Evolutionary conservation across 495 filamentous ascomycete genomes (phyloP).

Genomic region (Xylaria flabelliformis): DNA sequence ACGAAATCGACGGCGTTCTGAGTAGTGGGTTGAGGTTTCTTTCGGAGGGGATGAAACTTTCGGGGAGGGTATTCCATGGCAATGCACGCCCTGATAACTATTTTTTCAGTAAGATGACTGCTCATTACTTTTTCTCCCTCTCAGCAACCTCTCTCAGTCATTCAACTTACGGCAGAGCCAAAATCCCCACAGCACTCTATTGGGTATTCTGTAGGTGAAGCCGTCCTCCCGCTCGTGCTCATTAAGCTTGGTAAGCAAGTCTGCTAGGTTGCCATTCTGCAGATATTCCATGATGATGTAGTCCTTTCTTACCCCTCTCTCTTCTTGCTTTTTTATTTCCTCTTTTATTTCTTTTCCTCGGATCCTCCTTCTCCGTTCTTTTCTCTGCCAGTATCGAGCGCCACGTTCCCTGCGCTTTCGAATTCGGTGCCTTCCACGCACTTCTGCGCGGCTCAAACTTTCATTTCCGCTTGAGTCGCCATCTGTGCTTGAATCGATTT

Average conservation of each 20-base stretch:
- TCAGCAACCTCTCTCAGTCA: not conserved
- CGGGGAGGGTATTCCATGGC: constrained; percentile 30
- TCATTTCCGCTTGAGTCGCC: constrained; percentile 27
- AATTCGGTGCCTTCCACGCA: not conserved
- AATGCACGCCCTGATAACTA: constrained; percentile 26
- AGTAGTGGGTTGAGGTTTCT: not conserved
- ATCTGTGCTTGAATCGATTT: constrained; percentile 17
- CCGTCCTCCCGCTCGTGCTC: not conserved
- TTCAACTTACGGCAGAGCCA: constrained; percentile 27
- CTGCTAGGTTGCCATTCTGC: constrained; percentile 14
- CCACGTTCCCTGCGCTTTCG: not conserved
- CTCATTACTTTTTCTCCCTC: no score
- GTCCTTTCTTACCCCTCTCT: not conserved
- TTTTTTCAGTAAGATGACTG: constrained; percentile 11
- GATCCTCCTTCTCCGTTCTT: not conserved
- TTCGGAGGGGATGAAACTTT: constrained; percentile 19
- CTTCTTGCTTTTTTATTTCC: not conserved
- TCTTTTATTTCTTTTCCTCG: not conserved
- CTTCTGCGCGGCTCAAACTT: not conserved
- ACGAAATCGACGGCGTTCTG: not conserved
- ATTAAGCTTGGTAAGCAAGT: not conserved
- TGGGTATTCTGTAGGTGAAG: constrained; percentile 6
- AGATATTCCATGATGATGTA: constrained; percentile 29
- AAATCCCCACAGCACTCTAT: constrained; percentile 27
- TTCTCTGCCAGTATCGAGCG: not conserved